Percentiles rank a stretch among this genome's conserved stretches.
Conservation (phyloP, 208 protist genomes). For the Baffinella frigidus region DNA sequence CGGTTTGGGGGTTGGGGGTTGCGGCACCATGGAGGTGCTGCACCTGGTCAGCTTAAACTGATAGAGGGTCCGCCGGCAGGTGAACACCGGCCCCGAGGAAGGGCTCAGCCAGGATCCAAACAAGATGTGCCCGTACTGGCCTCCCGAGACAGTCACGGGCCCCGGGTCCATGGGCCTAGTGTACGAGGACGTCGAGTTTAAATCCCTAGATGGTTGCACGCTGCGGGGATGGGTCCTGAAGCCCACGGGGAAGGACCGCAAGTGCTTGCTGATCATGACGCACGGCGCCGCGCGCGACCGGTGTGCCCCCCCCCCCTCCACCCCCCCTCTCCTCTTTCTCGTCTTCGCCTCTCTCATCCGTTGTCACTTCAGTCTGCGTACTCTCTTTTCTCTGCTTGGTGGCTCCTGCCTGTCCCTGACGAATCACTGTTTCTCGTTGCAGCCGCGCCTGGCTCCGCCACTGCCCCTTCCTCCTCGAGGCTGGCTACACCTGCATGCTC, state of each 20-base stretch:
- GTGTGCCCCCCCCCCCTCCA: no score
- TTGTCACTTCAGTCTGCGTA: no score
- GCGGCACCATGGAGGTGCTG: no score
- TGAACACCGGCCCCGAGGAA: background rate
- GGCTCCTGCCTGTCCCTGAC: no score
- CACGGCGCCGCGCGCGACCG: slow-evolving; percentile 16
- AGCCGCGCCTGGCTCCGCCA: background rate
- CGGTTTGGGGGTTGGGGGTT: no score
- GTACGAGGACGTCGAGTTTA: background rate
- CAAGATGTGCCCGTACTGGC: background rate
- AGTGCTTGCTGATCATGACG: background rate
- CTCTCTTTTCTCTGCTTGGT: no score
- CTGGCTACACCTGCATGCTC: background rate
- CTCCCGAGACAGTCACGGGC: background rate
- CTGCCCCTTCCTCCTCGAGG: slow-evolving; percentile 13
- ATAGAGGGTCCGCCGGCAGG: no score
- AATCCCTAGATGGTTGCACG: background rate
- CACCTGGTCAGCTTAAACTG: no score
- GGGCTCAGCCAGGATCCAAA: background rate
- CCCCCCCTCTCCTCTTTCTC: no score
- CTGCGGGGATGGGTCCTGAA: background rate
- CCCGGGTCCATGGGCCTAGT: background rate
- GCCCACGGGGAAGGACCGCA: background rate
- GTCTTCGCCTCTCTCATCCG: no score
- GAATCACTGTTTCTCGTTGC: no score